These are phyloP conservation scores for Breviolum minutum DNA, from an alignment of 73 alveolate species.

Conservation along the genomic window DNA sequence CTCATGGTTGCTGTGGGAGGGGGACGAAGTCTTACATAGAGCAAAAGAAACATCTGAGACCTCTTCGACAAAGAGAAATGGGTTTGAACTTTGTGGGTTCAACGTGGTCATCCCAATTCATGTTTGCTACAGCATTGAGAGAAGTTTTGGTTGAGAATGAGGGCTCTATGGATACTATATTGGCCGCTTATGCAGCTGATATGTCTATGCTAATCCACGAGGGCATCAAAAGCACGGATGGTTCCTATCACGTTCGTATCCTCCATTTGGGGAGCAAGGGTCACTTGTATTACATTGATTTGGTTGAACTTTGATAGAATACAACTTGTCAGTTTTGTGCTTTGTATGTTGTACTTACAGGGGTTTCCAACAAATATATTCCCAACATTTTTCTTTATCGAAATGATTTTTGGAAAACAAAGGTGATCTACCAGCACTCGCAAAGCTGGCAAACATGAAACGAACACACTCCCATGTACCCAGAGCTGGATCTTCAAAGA, in stretches of 20 bases:
- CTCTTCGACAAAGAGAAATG: not conserved
- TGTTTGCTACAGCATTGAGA: not conserved
- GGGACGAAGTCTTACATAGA: not conserved
- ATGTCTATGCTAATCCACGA: not conserved
- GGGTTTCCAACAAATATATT: not conserved
- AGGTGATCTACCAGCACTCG: slow-evolving; percentile 12
- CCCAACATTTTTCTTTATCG: too few species aligned
- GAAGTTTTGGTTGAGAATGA: not conserved
- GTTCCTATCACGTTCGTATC: not conserved
- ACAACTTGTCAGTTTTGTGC: not conserved
- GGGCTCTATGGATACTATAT: not conserved
- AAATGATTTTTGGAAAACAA: not conserved
- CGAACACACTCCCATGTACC: not conserved
- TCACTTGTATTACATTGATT: not conserved
- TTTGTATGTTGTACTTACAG: not conserved
- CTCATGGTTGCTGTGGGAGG: not conserved
- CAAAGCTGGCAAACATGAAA: not conserved
- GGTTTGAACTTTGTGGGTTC: not conserved
- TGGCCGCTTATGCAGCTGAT: not conserved
- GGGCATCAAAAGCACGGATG: not conserved
- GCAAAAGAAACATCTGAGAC: not conserved
- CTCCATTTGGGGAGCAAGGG: slow-evolving; percentile 11
- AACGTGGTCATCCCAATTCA: slow-evolving; percentile 36
- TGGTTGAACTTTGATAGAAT: not conserved
- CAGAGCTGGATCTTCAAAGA: not conserved